phyloP scores from a whole-genome alignment of 495 filamentous ascomycete species.

The Xanthoparmelia taractica region DNA sequence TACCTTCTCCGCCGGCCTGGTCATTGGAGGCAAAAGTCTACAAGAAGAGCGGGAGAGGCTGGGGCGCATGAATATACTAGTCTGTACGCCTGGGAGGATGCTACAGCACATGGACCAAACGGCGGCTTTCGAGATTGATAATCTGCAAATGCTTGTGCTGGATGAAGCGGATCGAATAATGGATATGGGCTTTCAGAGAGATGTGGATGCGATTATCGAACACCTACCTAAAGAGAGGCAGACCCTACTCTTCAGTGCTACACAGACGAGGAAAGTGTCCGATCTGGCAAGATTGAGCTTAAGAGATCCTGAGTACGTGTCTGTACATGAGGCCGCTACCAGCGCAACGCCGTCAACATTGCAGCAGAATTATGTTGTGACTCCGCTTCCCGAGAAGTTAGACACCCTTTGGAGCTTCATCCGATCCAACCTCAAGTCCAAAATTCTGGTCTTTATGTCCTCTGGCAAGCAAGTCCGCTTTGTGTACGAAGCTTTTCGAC shows the following conservation, averaged over 20 bases:
- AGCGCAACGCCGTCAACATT: conserved; percentile 77
- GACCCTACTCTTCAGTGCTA: conserved; percentile 91
- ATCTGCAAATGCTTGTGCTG: conserved; percentile 84
- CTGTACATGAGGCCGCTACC: conserved; percentile 76
- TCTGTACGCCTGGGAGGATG: conserved; percentile 92
- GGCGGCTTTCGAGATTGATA: conserved; percentile 78
- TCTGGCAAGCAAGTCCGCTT: conserved; percentile 96
- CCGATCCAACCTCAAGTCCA: conserved; percentile 75
- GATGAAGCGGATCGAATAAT: conserved; percentile 96
- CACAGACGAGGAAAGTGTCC: conserved; percentile 87
- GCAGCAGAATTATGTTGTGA: conserved; percentile 84
- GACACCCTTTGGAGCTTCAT: conserved; percentile 91
- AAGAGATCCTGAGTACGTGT: conserved; percentile 86
- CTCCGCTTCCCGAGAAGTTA: conserved; percentile 76
- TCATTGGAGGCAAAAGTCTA: conserved; percentile 91
- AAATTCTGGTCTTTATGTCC: conserved; percentile 89
- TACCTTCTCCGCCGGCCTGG: conserved; percentile 81
- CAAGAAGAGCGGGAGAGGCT: conserved; percentile 82
- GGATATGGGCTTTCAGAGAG: conserved; percentile 93
- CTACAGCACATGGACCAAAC: conserved; percentile 96
- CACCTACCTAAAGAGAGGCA: conserved; percentile 83
- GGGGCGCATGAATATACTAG: conserved; percentile 92
- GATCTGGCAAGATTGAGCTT: conserved; percentile 85
- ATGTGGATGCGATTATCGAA: conserved; percentile 87
- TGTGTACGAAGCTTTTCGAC: conserved; percentile 85